Evolutionary conservation across 2,329 filamentous ascomycete species (phyloP).

Genomic region (Cladophialophora chaetospira): DNA sequence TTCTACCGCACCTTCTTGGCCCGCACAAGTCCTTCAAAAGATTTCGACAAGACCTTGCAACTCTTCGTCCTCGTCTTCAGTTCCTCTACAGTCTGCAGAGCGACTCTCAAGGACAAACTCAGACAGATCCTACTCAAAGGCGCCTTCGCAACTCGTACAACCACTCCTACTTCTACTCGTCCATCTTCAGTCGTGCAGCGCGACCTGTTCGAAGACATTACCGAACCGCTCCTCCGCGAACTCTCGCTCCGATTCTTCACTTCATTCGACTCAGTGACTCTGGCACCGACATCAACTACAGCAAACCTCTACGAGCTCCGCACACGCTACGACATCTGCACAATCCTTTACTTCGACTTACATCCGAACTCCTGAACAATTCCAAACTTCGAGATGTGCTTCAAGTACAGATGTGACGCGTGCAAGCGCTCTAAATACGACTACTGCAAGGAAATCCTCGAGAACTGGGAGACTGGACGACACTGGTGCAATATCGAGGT

Average conservation of each 20-base stretch:
- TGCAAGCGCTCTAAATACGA: constrained; percentile 16
- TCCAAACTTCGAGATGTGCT: constrained; percentile 16
- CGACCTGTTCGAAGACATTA: constrained; percentile 2
- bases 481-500: constrained; percentile 10
- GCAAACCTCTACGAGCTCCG: background rate
- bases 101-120: constrained; percentile 8
- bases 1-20: constrained; percentile 2
- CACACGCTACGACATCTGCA: background rate
- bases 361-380: background rate
- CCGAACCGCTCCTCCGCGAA: background rate
- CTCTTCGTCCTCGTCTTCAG: constrained; percentile 2
- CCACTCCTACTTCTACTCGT: background rate
- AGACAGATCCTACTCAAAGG: constrained; percentile 7
- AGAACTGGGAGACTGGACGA: background rate
- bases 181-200: background rate
- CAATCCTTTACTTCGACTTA: background rate
- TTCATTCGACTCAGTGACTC: background rate
- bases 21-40: background rate
- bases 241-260: background rate
- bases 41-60: background rate
- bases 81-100: background rate
- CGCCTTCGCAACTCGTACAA: background rate
- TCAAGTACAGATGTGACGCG: constrained; percentile 17
- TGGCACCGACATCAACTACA: background rate
- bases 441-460: constrained; percentile 14